Conservation (phyloP, 495 filamentous ascomycete genomes). For the Xylaria palmicola region DNA sequence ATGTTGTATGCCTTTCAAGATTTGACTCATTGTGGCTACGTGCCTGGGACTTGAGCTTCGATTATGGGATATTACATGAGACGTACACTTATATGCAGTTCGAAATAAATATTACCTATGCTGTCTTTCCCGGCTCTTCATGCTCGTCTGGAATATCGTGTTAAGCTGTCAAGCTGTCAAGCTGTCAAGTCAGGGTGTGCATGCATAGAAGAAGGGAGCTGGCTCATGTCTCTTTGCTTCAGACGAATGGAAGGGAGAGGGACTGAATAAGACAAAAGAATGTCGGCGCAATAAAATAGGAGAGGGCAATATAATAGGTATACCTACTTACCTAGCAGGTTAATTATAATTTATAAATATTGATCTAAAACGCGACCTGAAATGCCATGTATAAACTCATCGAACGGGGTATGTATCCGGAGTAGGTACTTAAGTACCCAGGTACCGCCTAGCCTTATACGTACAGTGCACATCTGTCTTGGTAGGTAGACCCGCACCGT, state of each 20-base stretch:
- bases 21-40: constrained; percentile 10
- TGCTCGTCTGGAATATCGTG: neutral
- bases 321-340: no score
- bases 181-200: no score
- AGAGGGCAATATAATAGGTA: neutral
- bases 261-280: neutral
- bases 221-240: neutral
- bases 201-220: no score
- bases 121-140: neutral
- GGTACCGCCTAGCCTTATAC: no score
- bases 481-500: neutral
- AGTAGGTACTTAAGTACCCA: neutral
- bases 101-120: neutral
- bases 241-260: neutral
- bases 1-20: constrained; percentile 10
- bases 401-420: no score
- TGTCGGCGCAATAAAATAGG: no score
- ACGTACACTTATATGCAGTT: constrained; percentile 4
- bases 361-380: no score
- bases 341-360: no score
- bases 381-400: no score
- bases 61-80: neutral
- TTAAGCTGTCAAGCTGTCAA: no score
- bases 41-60: neutral
- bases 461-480: neutral